phyloP scores from a whole-genome alignment of 768 basidiomycete species.

The Lactarius deliciosus region DNA sequence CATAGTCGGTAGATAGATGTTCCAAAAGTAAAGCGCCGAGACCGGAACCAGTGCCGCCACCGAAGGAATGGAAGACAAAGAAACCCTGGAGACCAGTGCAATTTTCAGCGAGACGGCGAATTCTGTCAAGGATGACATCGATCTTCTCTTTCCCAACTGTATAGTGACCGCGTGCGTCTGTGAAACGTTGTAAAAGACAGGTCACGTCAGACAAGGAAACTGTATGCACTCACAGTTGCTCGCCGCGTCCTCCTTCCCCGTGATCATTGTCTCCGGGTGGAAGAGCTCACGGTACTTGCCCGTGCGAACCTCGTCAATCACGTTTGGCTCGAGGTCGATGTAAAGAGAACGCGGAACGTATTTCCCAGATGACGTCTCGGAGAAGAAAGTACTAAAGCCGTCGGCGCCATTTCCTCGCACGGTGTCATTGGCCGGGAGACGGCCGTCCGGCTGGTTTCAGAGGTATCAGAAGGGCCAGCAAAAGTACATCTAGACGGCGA shows the following conservation, averaged over 20 bases:
- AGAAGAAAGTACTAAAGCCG: slow-evolving; percentile 99
- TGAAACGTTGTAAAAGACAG: not conserved
- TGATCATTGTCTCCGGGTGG: slow-evolving; percentile 98
- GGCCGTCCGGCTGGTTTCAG: slow-evolving; percentile 82
- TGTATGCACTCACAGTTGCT: slow-evolving; percentile 79
- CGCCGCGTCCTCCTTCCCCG: slow-evolving; percentile 98
- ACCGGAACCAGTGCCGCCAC: slow-evolving; percentile 98
- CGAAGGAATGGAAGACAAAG: slow-evolving; percentile 99
- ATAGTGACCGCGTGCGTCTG: slow-evolving; percentile 98
- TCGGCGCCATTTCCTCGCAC: slow-evolving; percentile 63
- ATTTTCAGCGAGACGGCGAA: slow-evolving; percentile 96
- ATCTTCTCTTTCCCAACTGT: slow-evolving; percentile 99
- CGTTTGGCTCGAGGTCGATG: slow-evolving; percentile 96
- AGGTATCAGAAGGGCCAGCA: slow-evolving; percentile 25
- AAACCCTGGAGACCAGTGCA: slow-evolving; percentile 98
- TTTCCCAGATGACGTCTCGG: slow-evolving; percentile 94
- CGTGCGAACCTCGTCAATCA: slow-evolving; percentile 95
- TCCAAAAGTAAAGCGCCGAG: slow-evolving; percentile 97
- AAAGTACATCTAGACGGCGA: slow-evolving; percentile 22
- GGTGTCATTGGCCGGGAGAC: slow-evolving; percentile 75
- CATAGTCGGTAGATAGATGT: slow-evolving; percentile 95
- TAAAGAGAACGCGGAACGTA: slow-evolving; percentile 97
- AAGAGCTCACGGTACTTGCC: slow-evolving; percentile 96
- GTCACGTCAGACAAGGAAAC: not conserved
- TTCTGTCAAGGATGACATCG: slow-evolving; percentile 94